A percentile compares a stretch with the other conserved stretches of the same genome.
Conservation (phyloP, 768 basidiomycete species). For the Pisolithus albus region DNA sequence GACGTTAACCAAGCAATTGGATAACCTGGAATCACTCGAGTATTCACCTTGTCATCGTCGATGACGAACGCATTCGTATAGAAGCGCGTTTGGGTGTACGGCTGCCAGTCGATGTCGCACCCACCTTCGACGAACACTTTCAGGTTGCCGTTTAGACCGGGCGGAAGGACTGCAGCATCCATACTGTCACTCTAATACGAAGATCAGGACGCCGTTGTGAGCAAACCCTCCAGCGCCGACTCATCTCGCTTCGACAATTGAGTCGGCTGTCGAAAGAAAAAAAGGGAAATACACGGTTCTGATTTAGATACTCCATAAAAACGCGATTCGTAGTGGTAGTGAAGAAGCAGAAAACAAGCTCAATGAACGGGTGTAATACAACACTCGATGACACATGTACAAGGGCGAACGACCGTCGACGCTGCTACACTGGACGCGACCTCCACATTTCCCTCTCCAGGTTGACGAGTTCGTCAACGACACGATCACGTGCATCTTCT, state of each 20-base stretch:
- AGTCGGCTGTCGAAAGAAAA: too few relatives aligned
- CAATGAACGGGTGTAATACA: too few relatives aligned
- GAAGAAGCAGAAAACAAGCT: too few relatives aligned
- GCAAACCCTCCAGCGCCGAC: too few relatives aligned
- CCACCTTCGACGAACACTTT: slow-evolving; percentile 35
- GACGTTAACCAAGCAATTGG: slow-evolving; percentile 18
- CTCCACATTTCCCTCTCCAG: slow-evolving; percentile 22
- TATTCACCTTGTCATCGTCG: slow-evolving; percentile 40
- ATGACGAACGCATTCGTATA: slow-evolving; percentile 73
- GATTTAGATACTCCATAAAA: too few relatives aligned
- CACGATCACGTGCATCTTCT: slow-evolving; percentile 72
- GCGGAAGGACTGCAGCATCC: slow-evolving; percentile 27
- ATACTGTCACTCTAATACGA: slow-evolving; percentile 5
- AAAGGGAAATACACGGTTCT: too few relatives aligned
- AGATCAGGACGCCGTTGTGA: too few relatives aligned
- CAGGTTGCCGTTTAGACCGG: slow-evolving; percentile 33
- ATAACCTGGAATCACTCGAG: not conserved
- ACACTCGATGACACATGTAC: not conserved
- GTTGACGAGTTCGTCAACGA: slow-evolving; percentile 61
- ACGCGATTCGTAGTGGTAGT: too few relatives aligned
- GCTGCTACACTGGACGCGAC: slow-evolving; percentile 8
- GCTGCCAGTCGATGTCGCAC: slow-evolving; percentile 39
- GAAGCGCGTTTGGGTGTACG: slow-evolving; percentile 33
- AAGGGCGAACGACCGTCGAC: not conserved
- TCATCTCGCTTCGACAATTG: too few relatives aligned